These are phyloP conservation scores for Leccinum disarticulatum DNA, from an alignment of 768 basidiomycete genomes.

Conservation along the genomic window DNA sequence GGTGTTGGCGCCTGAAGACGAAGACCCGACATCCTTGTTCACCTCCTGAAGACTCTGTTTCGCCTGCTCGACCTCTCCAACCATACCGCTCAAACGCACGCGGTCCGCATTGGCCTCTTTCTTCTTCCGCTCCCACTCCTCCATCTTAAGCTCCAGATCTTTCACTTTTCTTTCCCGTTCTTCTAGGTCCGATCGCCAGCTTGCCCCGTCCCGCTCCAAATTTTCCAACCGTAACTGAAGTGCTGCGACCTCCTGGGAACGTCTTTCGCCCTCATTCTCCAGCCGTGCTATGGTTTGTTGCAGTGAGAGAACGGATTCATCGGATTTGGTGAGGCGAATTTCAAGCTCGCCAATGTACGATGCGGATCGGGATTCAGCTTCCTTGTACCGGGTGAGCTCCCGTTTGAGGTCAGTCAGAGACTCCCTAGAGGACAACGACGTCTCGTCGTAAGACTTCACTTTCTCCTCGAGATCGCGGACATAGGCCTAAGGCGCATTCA, in stretches of 20 bases:
- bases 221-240: slow-evolving; percentile 71
- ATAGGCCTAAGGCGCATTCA: slow-evolving; percentile 62
- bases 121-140: slow-evolving; percentile 74
- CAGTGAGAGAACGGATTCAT: slow-evolving; percentile 71
- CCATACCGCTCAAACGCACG: slow-evolving; percentile 62
- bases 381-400: slow-evolving; percentile 77
- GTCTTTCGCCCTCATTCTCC: slow-evolving; percentile 74
- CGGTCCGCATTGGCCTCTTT: slow-evolving; percentile 67
- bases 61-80: slow-evolving; percentile 69
- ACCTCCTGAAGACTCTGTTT: slow-evolving; percentile 60
- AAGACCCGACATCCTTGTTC: slow-evolving; percentile 30
- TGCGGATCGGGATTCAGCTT: slow-evolving; percentile 66
- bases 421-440: slow-evolving; percentile 69
- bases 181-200: slow-evolving; percentile 84
- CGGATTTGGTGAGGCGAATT: slow-evolving; percentile 70
- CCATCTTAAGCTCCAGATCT: slow-evolving; percentile 75
- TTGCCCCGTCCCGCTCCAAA: slow-evolving; percentile 71
- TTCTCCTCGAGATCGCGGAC: slow-evolving; percentile 92
- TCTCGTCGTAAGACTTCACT: slow-evolving; percentile 83
- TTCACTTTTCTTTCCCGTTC: slow-evolving; percentile 73
- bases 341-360: slow-evolving; percentile 90
- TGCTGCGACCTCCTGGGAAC: slow-evolving; percentile 66
- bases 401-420: slow-evolving; percentile 81
- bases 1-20: slow-evolving; percentile 30
- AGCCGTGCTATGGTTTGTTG: slow-evolving; percentile 71